Percentiles rank a stretch among this genome's conserved stretches.
Conservation (phyloP, 768 basidiomycete species). For the Russula compacta region DNA sequence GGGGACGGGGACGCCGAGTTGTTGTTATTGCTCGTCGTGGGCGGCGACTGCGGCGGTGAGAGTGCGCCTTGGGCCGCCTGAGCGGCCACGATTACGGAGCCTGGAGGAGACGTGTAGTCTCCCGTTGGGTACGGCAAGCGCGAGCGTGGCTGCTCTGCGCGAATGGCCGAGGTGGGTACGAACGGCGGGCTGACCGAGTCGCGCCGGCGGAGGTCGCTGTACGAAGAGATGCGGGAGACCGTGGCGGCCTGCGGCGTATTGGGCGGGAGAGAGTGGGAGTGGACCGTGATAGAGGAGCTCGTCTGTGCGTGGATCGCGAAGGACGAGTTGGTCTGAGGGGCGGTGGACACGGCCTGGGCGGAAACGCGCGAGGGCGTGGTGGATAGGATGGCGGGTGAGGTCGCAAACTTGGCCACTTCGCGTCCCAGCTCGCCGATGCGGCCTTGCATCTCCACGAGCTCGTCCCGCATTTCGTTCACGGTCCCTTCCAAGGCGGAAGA, state of each 20-base stretch:
- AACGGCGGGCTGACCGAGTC: slow-evolving; percentile 48
- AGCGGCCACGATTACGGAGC: slow-evolving; percentile 26
- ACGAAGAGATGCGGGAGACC: slow-evolving; percentile 8
- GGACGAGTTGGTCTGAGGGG: slow-evolving; percentile 41
- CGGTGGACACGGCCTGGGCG: slow-evolving; percentile 34
- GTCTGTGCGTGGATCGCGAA: slow-evolving; percentile 31
- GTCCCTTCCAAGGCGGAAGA: slow-evolving; percentile 30
- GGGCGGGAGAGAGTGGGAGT: slow-evolving; percentile 24
- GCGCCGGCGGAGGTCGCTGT: slow-evolving; percentile 34
- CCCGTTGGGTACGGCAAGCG: slow-evolving; percentile 77
- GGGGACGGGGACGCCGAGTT: slow-evolving; percentile 22
- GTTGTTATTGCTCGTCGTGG: slow-evolving; percentile 22
- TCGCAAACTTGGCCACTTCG: slow-evolving; percentile 69
- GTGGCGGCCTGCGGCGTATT: slow-evolving; percentile 27
- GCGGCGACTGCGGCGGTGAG: slow-evolving; percentile 46
- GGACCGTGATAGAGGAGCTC: slow-evolving; percentile 24
- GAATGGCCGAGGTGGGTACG: slow-evolving; percentile 36
- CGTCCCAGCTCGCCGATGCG: slow-evolving; percentile 66
- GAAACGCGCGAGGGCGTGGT: slow-evolving; percentile 42
- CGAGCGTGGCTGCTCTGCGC: slow-evolving; percentile 34
- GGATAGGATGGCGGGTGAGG: slow-evolving; percentile 43
- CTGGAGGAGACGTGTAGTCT: slow-evolving; percentile 65
- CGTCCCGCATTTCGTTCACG: slow-evolving; percentile 51
- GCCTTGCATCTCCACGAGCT: slow-evolving; percentile 63
- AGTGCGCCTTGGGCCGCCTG: slow-evolving; percentile 31